Evolutionary conservation across 257 asterid species (phyloP), one percentile per base, ranked within the genome.

Genomic region (Misopates orontium): DNA sequence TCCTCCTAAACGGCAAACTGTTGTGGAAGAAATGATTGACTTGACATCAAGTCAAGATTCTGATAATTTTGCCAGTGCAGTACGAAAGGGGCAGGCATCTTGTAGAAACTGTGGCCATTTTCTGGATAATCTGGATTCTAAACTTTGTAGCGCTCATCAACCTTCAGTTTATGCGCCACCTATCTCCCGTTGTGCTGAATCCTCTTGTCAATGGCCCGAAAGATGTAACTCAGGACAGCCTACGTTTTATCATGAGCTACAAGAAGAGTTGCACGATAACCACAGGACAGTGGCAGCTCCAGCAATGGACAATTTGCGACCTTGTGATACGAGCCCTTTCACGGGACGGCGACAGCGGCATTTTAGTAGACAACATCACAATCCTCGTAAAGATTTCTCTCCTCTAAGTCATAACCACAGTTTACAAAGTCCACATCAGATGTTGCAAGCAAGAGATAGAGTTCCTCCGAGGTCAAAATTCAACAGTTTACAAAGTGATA

Each of bases 51-150:
- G 66, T 72, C 76, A 69, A 56, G 76, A 64, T 66, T 47, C 71
- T 11, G 69, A 36, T 28, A 47, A 66, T 50, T 51, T 66, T 64
- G 71, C 62, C 32, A 64, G 56, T 64, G 71, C 55, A 59, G 63
- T 45, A 48, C 72, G 59, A 25, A 69, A 45, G 42, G 83, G 72
- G 62, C 80, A 67, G 41, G 63, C 82, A 0, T 66, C 89, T 52
- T 84, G 93, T 76, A 66, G 66, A 78, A 81, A 81, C 53, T 87
- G 95, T 73, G 94, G 94, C 67, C 66, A 70, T 56, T 57, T 59
- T 66, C 40, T 75, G 47, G 84, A 77, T 70, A 57, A 73, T 47
- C 32, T 49, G 62, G 79, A 70, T 15, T 67, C 69, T 23, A 60
- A 63, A 71, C 56, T 64, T 12, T 52, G 61, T 53, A 25, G 47